These are phyloP conservation scores for Gossypium schwendimanii DNA, from an alignment of 441 rosid species.

Conservation along the genomic window DNA sequence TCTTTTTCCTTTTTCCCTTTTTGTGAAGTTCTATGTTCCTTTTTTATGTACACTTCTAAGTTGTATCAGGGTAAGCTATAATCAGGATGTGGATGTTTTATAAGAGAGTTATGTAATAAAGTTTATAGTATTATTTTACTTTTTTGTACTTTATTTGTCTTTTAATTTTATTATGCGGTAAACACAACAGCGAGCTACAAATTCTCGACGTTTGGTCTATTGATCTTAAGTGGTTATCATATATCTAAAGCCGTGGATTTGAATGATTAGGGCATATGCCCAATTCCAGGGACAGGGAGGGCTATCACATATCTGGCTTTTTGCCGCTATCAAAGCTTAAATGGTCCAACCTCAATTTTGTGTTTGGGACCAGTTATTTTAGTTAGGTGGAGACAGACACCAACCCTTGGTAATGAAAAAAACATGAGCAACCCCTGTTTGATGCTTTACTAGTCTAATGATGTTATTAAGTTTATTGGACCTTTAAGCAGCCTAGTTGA, in stretches of 20 bases:
- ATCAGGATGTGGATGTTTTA: constrained; percentile 11
- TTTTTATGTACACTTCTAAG: background rate
- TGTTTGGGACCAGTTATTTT: background rate
- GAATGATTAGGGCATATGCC: background rate
- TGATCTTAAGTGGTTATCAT: too few relatives aligned
- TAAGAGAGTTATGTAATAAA: constrained; percentile 14
- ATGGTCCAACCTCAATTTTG: background rate
- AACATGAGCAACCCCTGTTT: background rate
- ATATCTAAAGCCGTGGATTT: too few relatives aligned
- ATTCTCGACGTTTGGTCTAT: too few relatives aligned
- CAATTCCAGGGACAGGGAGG: background rate
- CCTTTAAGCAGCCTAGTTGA: background rate
- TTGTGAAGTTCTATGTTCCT: background rate
- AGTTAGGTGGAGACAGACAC: background rate
- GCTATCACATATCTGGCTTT: background rate
- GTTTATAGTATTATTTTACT: background rate
- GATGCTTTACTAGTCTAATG: background rate
- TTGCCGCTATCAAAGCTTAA: background rate
- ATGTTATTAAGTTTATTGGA: background rate
- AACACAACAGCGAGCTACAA: background rate
- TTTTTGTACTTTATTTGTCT: background rate
- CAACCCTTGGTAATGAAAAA: background rate
- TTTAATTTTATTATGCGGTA: background rate
- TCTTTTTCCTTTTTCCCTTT: background rate
- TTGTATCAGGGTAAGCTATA: background rate